Conservation (phyloP, 2,329 filamentous ascomycete species). For the Aspergillus tubingensis region DNA sequence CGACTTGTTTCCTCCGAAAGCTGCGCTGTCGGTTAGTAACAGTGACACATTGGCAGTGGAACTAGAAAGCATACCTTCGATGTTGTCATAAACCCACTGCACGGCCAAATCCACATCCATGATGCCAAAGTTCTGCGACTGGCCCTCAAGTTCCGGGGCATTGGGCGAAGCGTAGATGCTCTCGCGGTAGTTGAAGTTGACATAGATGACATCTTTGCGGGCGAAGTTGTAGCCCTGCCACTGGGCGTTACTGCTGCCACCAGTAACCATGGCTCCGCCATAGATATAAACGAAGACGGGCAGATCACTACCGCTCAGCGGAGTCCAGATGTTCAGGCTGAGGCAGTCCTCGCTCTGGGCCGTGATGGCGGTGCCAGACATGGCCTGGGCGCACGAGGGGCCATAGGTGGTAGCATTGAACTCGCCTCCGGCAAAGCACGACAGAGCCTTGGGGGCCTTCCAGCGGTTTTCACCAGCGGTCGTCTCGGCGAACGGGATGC, state of each 20-base stretch:
- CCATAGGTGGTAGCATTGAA: conserved; percentile 24
- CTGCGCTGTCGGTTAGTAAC: conserved; percentile 4
- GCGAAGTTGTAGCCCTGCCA: conserved; percentile 27
- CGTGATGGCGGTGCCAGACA: conserved; percentile 24
- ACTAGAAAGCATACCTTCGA: conserved; percentile 15
- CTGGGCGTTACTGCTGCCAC: conserved; percentile 26
- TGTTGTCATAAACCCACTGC: conserved; percentile 25
- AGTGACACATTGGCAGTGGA: background rate
- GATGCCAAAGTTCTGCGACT: conserved; percentile 27
- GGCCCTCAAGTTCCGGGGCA: conserved; percentile 22
- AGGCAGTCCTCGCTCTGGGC: conserved; percentile 27
- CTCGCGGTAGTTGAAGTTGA: conserved; percentile 28
- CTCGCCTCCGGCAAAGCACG: conserved; percentile 8
- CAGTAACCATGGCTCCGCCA: conserved; percentile 63
- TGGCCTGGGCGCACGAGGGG: conserved; percentile 25
- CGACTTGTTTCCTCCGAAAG: conserved; percentile 24
- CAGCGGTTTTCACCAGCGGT: conserved; percentile 26
- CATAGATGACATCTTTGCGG: conserved; percentile 26
- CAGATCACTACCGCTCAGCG: conserved; percentile 12
- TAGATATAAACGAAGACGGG: conserved; percentile 53
- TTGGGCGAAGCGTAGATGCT: conserved; percentile 25
- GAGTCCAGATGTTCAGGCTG: conserved; percentile 26
- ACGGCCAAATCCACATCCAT: conserved; percentile 23
- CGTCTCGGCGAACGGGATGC: conserved; percentile 26
- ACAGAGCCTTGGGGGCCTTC: conserved; percentile 22